phyloP scores from a whole-genome alignment of 371 early-diverging fungal genomes.

The Chytridium lagenaria region DNA sequence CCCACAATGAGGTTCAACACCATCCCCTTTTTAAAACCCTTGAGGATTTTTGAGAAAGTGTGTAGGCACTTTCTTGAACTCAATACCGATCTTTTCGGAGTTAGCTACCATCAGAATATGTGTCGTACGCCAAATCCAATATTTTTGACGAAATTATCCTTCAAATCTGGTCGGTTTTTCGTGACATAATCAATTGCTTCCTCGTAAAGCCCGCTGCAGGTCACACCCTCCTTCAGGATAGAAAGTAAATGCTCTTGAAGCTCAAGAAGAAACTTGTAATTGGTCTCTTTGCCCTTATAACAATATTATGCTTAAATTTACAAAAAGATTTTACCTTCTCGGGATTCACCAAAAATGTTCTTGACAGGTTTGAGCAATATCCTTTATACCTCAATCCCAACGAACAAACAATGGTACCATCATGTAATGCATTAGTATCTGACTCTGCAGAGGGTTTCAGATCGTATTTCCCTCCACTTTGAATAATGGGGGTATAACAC shows the following conservation, averaged over 20 bases:
- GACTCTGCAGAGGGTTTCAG: conserved; percentile 83
- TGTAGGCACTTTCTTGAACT: conserved; percentile 85
- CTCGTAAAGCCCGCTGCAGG: conserved; percentile 78
- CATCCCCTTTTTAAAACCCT: conserved; percentile 81
- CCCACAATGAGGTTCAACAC: conserved; percentile 84
- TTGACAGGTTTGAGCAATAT: conserved; percentile 92
- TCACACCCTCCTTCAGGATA: conserved; percentile 77
- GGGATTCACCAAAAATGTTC: conserved; percentile 94
- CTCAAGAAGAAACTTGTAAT: conserved; percentile 86
- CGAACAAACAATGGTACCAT: conserved; percentile 90
- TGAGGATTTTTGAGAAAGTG: conserved; percentile 73
- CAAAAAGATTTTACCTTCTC: conserved; percentile 58
- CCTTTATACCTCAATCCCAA: conserved; percentile 91
- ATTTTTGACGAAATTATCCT: conserved; percentile 79
- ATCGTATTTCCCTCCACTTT: conserved; percentile 95
- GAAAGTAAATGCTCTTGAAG: conserved; percentile 76
- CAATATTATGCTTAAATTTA: conserved; percentile 13
- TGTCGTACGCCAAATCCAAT: conserved; percentile 80
- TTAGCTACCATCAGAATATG: background rate
- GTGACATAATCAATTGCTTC: conserved; percentile 72
- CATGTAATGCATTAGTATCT: conserved; percentile 72
- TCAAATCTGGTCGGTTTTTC: conserved; percentile 84
- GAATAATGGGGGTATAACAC: conserved; percentile 95
- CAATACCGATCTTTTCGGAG: conserved; percentile 78
- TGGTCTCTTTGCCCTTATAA: conserved; percentile 77